A percentile compares a stretch with the other conserved stretches of the same genome.
These are phyloP conservation scores for Ajuga chamaepitys DNA, from an alignment of 257 asterid genomes.

Conservation along the genomic window DNA sequence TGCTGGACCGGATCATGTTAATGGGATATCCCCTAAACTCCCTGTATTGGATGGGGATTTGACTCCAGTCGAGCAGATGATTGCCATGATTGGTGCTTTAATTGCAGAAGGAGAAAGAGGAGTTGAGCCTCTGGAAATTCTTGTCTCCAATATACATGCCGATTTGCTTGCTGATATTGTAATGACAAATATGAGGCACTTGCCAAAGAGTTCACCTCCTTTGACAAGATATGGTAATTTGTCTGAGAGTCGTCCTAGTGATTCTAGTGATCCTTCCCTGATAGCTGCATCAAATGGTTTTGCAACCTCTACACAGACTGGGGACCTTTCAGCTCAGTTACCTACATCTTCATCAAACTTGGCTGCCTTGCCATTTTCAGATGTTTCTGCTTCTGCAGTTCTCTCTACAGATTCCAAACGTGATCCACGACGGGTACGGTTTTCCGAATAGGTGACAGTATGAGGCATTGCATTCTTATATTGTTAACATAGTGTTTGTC, in stretches of 20 bases:
- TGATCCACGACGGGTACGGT: constrained; percentile 95
- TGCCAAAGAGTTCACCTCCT: constrained; percentile 69
- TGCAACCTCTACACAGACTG: constrained; percentile 29
- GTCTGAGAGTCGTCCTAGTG: constrained; percentile 33
- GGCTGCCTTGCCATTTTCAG: constrained; percentile 35
- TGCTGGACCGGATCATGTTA: constrained; percentile 41
- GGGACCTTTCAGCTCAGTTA: constrained; percentile 41
- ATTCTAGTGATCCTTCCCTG: constrained; percentile 37
- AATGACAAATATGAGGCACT: constrained; percentile 87
- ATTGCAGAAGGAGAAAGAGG: constrained; percentile 98
- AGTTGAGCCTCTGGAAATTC: constrained; percentile 77
- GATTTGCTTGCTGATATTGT: constrained; percentile 97
- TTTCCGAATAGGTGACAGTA: constrained; percentile 12
- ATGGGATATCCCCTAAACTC: constrained; percentile 52
- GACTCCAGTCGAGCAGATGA: constrained; percentile 81
- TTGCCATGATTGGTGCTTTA: constrained; percentile 84
- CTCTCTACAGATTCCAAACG: constrained; percentile 66
- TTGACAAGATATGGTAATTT: constrained; percentile 27
- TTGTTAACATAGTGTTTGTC: not conserved
- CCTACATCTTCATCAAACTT: constrained; percentile 34
- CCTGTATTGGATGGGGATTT: constrained; percentile 47
- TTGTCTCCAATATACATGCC: constrained; percentile 74
- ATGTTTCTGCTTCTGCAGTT: constrained; percentile 41
- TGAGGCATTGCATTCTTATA: constrained; percentile 12
- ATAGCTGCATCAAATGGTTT: constrained; percentile 50